Base-by-base conservation (phyloP, 140 eudicot genomes). In the Erigeron philadelphicus region DNA sequence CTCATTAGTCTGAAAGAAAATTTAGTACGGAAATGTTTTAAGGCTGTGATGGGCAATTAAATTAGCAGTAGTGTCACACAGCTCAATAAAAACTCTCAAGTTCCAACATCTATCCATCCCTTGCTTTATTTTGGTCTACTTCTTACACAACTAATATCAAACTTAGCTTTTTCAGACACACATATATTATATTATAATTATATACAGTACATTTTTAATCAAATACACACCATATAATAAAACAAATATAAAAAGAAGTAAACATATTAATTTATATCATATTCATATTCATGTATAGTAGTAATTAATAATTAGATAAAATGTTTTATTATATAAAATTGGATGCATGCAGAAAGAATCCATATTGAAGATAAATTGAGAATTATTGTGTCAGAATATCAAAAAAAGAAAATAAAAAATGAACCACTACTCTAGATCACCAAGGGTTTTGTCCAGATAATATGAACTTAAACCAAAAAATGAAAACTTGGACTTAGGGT, bases 31-130 rank as follows among this genome's bases (percentile, higher is more conserved):
- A 48, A 58, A 55, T 61, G 66, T 68, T 31, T 31, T 75, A 60
- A 75, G 65, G 80, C 68, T 75, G 75, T 68, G 15, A 68, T 50
- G 9, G 17, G 21, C 49, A 13, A 17, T 43, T 5, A 53, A 68
- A 49, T 75, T 40, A 56, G 1, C 3, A 66, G 44, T 47, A 76
- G 75, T 53, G 35, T 44, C 72, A 46, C 73, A 77, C 77, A 71
- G 77, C 81, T 77, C 76, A 76, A 76, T 72, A 70, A 76, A 31
- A 76, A 63, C 76, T 62, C 67, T 70, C 62, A 67, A 53, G 21
- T 76, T 76, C 76, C 76, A 76, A 63, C 66, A 61, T 38, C 44
- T n/a, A n/a, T n/a, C 40, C 45, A 77, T 59, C 63, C 23, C 72
- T 53, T 67, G 61, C 48, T 67, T 65, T 65, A 11, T 3, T 68